Evolutionary conservation across 805 yeast species (phyloP).

Genomic region (Ogataea salicorniae): DNA sequence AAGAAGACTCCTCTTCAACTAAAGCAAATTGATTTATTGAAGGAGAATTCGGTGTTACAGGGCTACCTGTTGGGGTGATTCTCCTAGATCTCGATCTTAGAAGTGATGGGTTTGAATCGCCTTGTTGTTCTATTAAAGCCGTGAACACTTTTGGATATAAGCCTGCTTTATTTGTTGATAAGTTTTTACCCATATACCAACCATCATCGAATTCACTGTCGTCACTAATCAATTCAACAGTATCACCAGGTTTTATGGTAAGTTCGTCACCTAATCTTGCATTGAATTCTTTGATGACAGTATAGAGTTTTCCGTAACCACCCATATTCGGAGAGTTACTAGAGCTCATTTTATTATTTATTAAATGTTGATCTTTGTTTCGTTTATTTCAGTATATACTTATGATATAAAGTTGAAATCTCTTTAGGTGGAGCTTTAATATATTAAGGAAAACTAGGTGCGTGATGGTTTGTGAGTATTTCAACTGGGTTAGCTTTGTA

Average conservation of each 20-base stretch:
- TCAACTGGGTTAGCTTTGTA: too few species aligned
- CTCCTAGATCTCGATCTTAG: constrained; percentile 59
- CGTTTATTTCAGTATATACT: background rate
- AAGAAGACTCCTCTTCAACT: constrained; percentile 4
- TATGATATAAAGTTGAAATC: too few species aligned
- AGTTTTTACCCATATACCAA: constrained; percentile 89
- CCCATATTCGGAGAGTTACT: background rate
- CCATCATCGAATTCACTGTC: constrained; percentile 94
- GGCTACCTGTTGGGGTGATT: constrained; percentile 26
- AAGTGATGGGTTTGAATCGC: constrained; percentile 32
- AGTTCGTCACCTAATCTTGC: constrained; percentile 90
- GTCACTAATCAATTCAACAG: constrained; percentile 82
- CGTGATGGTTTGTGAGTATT: too few species aligned
- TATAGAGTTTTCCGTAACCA: constrained; percentile 27
- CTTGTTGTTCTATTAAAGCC: constrained; percentile 6
- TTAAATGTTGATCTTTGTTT: background rate
- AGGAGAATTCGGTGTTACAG: constrained; percentile 16
- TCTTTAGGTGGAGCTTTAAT: too few species aligned
- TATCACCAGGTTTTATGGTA: constrained; percentile 74
- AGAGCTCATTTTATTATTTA: background rate
- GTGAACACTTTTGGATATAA: constrained; percentile 83
- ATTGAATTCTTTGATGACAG: constrained; percentile 79
- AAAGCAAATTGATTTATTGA: constrained; percentile 1
- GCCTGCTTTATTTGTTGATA: constrained; percentile 71
- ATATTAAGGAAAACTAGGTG: too few species aligned